phyloP scores from a whole-genome alignment of 1,284 basidiomycete species.

The Microbotryum saponariae region DNA sequence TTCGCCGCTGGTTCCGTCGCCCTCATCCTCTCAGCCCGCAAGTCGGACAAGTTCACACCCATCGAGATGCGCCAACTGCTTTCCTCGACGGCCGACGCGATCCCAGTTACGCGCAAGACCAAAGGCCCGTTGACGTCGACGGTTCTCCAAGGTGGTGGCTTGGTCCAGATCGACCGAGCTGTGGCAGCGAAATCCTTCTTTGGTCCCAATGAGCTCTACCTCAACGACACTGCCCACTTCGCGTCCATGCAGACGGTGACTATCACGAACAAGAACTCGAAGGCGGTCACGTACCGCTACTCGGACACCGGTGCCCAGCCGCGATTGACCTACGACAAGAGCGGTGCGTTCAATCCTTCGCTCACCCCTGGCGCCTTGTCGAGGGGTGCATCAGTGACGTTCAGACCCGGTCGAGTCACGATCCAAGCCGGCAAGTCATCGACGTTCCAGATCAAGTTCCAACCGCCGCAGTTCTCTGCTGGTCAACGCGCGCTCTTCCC shows the following conservation, averaged over 20 bases:
- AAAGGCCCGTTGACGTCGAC: background rate
- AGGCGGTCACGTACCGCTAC: slow-evolving; percentile 13
- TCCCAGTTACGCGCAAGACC: slow-evolving; percentile 42
- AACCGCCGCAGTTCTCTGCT: slow-evolving; percentile 3
- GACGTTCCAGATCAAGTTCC: slow-evolving; percentile 8
- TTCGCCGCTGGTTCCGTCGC: slow-evolving; percentile 60
- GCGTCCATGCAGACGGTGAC: slow-evolving; percentile 43
- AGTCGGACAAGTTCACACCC: slow-evolving; percentile 47
- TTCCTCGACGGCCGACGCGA: slow-evolving; percentile 52
- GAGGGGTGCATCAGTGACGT: too few species aligned
- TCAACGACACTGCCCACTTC: slow-evolving; percentile 64
- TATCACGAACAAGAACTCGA: slow-evolving; percentile 35
- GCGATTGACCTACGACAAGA: background rate
- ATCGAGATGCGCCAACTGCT: slow-evolving; percentile 50
- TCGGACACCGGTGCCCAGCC: background rate
- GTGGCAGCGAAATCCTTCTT: slow-evolving; percentile 53
- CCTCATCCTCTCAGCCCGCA: slow-evolving; percentile 51
- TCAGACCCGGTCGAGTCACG: slow-evolving; percentile 1
- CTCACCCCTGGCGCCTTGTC: too few species aligned
- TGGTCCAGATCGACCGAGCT: slow-evolving; percentile 58
- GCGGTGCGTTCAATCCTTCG: background rate
- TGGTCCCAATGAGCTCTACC: slow-evolving; percentile 53
- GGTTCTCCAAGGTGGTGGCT: slow-evolving; percentile 45
- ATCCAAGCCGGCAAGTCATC: slow-evolving; percentile 5
- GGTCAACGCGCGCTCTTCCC: slow-evolving; percentile 18